phyloP scores from a whole-genome alignment of 1,139 yeast genomes.

The Magnusiomyces paraingens region DNA sequence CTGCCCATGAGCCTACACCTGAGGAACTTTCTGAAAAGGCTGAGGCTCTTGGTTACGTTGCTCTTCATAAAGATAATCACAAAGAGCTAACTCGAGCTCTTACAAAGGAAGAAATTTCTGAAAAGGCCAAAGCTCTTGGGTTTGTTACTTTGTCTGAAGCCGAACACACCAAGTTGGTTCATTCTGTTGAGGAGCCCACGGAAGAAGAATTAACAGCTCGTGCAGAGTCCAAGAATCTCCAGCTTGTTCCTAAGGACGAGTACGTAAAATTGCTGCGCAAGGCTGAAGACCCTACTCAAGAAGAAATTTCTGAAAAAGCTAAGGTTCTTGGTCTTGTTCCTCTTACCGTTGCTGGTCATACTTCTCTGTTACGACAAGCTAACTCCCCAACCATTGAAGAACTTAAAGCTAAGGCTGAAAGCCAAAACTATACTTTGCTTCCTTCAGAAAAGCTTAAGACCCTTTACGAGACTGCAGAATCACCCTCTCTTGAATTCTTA shows the following conservation, averaged over 20 bases:
- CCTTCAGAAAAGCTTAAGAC: slow-evolving; percentile 29
- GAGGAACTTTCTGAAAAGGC: slow-evolving; percentile 21
- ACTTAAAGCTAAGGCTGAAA: slow-evolving; percentile 28
- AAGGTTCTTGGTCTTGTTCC: slow-evolving; percentile 23
- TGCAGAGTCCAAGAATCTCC: slow-evolving; percentile 21
- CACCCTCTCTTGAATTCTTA: slow-evolving; percentile 10
- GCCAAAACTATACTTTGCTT: slow-evolving; percentile 28
- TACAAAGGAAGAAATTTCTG: slow-evolving; percentile 33
- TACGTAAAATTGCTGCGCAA: slow-evolving; percentile 7
- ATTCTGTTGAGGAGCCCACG: slow-evolving; percentile 29
- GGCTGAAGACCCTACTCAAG: slow-evolving; percentile 14
- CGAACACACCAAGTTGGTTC: slow-evolving; percentile 30
- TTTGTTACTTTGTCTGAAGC: slow-evolving; percentile 24
- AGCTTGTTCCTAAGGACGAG: slow-evolving; percentile 15
- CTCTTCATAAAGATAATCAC: slow-evolving; percentile 11
- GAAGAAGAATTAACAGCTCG: slow-evolving; percentile 14
- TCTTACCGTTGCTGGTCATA: slow-evolving; percentile 24
- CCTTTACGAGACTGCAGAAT: slow-evolving; percentile 15
- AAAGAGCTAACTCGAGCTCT: slow-evolving; percentile 12
- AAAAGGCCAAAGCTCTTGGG: slow-evolving; percentile 32
- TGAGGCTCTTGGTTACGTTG: slow-evolving; percentile 21
- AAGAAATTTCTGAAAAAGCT: slow-evolving; percentile 34
- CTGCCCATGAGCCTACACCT: slow-evolving; percentile 17
- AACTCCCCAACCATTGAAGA: slow-evolving; percentile 21
- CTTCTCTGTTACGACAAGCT: slow-evolving; percentile 7